Conservation (phyloP, 140 eudicot genomes). For the Bidens hawaiensis region DNA sequence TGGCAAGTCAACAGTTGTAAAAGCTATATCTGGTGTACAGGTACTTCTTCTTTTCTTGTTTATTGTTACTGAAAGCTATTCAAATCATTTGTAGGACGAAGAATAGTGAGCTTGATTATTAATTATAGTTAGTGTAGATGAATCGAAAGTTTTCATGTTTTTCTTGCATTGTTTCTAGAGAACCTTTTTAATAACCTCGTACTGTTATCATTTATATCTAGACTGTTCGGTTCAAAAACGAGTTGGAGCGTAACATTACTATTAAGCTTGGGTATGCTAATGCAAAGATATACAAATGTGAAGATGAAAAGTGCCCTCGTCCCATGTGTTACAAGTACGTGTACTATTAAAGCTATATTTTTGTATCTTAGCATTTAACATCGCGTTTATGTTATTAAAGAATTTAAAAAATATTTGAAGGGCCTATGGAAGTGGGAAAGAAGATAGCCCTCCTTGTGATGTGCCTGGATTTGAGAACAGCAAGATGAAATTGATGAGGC, state of each 20-base stretch:
- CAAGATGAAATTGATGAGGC: constrained; percentile 86
- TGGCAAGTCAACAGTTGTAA: constrained; percentile 95
- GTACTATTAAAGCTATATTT: not conserved
- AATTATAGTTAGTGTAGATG: too few relatives aligned
- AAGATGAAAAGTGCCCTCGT: constrained; percentile 88
- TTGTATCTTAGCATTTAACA: not conserved
- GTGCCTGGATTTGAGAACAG: constrained; percentile 96
- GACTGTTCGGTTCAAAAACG: constrained; percentile 98
- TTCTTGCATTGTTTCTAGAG: not conserved
- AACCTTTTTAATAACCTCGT: constrained; percentile 3
- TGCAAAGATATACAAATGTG: constrained; percentile 94
- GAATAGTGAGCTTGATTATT: not conserved
- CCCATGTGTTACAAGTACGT: constrained; percentile 95
- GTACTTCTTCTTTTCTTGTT: constrained; percentile 24
- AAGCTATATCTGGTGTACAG: constrained; percentile 99
- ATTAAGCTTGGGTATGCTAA: constrained; percentile 97
- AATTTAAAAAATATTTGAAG: constrained; percentile 27
- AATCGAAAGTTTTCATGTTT: too few relatives aligned
- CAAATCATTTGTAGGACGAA: not conserved
- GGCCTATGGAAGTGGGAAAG: constrained; percentile 99
- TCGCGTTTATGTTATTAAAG: constrained; percentile 9
- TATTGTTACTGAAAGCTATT: not conserved
- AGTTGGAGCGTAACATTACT: constrained; percentile 92
- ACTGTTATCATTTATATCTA: constrained; percentile 26
- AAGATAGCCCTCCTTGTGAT: constrained; percentile 85